Evolutionary conservation across 345 rosid species (phyloP), one percentile per base, ranked within the genome.

Genomic region (Eucalyptus fibrosa): DNA sequence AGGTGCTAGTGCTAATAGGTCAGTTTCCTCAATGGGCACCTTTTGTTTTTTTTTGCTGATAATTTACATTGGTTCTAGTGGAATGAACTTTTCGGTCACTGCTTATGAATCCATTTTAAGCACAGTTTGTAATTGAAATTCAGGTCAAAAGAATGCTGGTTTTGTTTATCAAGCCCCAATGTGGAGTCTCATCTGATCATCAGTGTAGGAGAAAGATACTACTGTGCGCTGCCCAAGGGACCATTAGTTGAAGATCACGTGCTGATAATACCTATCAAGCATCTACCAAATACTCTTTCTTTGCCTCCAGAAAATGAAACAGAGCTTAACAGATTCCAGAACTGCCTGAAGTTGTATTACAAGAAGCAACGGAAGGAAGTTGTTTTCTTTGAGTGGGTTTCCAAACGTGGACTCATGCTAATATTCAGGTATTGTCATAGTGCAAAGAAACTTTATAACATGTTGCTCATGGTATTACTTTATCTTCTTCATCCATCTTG

Each of bases 71-170:
- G 28, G 15, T 21, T 19, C 44, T 19, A 11, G 83, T 19, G 83
- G 83, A 23, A 77, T 37, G 83, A 77, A 77, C 37, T 21, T 37
- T 10, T 37, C 9, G 3, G 2, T 13, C 28, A 40, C 9, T 77
- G 47, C 83, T 77, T 77, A 21, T 77, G 83, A 6, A 77, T 77
- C 83, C 83, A 86, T 32, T 86, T n/a, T 51, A 51, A 51, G 42
- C 23, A 86, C 30, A 18, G 62, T 88, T 85, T 89, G 89, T 59
- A 28, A 87, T 91, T 86, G 26, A 88, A 65, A 89, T 86, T 50
- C 96, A 95, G 97, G 95, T 95, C 97, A 50, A 94, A 90, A 91
- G 98, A 94, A 86, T 96, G 98, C 91, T 97, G 99, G 99, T 95
- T 97, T 95, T 97, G 98, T 94, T 91, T 96, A 89, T 96, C 98